Conservation (phyloP, 202 grass and related monocot genomes). For the Cymbopogon flexuosus region DNA sequence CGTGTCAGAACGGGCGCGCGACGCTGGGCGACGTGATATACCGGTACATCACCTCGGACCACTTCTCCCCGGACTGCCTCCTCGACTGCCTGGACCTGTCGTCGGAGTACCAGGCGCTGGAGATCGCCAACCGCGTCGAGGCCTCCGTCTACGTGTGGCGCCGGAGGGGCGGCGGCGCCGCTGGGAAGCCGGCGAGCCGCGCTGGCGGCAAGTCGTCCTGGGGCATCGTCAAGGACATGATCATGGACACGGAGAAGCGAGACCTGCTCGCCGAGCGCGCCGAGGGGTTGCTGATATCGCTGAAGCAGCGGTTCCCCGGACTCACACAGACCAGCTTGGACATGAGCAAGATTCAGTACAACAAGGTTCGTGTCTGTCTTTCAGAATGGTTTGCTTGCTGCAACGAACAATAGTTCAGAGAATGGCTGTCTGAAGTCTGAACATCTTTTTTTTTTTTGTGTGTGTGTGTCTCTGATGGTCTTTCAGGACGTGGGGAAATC, state of each 20-base stretch:
- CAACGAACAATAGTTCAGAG: too few species aligned
- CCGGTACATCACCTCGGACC: slow-evolving; percentile 80
- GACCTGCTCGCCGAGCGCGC: slow-evolving; percentile 78
- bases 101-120: slow-evolving; percentile 81
- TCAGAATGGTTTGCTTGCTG: background rate
- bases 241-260: slow-evolving; percentile 73
- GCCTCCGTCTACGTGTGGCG: slow-evolving; percentile 83
- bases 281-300: slow-evolving; percentile 63
- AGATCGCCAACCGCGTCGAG: slow-evolving; percentile 84
- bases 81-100: slow-evolving; percentile 85
- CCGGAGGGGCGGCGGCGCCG: slow-evolving; percentile 34
- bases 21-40: slow-evolving; percentile 81
- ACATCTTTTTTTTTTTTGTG: background rate
- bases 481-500: slow-evolving; percentile 93
- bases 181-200: slow-evolving; percentile 26
- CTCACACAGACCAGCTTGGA: slow-evolving; percentile 88
- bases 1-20: slow-evolving; percentile 59
- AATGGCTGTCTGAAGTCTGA: background rate
- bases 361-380: slow-evolving; percentile 44
- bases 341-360: slow-evolving; percentile 93
- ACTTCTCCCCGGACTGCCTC: slow-evolving; percentile 75
- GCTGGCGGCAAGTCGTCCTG: slow-evolving; percentile 53
- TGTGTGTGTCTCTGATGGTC: background rate
- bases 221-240: slow-evolving; percentile 81
- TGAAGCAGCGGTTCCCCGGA: slow-evolving; percentile 90